Conservation (phyloP, 1,284 basidiomycete species). For the Melampsora larici-populina region DNA sequence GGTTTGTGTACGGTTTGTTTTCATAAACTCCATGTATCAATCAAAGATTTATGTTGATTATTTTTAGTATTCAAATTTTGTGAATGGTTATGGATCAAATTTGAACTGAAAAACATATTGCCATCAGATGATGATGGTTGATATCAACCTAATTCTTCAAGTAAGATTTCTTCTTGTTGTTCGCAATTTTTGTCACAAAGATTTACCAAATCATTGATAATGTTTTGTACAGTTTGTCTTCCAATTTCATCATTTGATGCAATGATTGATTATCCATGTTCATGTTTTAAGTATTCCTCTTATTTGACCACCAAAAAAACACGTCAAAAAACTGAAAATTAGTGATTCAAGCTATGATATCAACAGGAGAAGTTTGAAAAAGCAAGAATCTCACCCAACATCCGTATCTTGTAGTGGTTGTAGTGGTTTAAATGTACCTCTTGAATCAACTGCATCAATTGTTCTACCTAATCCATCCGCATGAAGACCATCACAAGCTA, state of each 20-base stretch:
- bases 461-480: constrained; percentile 72
- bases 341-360: background rate
- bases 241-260: constrained; percentile 86
- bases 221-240: constrained; percentile 72
- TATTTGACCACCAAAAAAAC: background rate
- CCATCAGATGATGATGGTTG: constrained; percentile 55
- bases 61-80: constrained; percentile 48
- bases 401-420: constrained; percentile 87
- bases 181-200: constrained; percentile 81
- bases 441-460: constrained; percentile 74
- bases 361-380: too few relatives aligned
- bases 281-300: constrained; percentile 74
- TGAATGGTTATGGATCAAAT: constrained; percentile 53
- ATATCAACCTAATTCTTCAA: constrained; percentile 74
- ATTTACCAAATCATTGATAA: constrained; percentile 75
- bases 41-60: constrained; percentile 51
- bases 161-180: constrained; percentile 77
- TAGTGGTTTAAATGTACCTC: constrained; percentile 79
- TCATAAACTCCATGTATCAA: constrained; percentile 56
- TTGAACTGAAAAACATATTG: constrained; percentile 28
- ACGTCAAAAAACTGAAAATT: background rate
- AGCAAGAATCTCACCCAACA: constrained; percentile 58
- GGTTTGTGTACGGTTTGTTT: constrained; percentile 57
- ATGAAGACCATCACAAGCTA: constrained; percentile 86
- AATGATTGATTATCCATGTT: constrained; percentile 88